Base-by-base conservation (phyloP, 2,329 filamentous ascomycete species). In the Diaporthe ampelina region DNA sequence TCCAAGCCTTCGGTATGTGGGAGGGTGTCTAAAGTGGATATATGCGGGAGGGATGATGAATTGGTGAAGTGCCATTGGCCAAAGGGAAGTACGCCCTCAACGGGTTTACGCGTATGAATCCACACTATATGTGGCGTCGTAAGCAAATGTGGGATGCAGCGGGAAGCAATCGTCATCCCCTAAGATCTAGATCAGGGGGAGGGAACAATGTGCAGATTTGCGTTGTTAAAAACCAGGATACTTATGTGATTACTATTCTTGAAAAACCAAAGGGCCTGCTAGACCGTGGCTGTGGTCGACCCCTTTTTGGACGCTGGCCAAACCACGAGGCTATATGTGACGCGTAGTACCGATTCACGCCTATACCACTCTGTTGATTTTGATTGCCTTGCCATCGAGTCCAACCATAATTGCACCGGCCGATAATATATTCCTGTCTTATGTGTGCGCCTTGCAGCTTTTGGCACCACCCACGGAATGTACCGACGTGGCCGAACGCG, bases 21-120 rank as follows among this genome's bases (percentile, higher is more conserved):
- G 58, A 61, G 58, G 17, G n/a, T 35, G 19, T 6, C 24, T 19
- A 61, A 43, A 61, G 58, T 61, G 58, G 58, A 61, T 26, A 24
- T 1, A n/a, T 3, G 19, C 56, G 19, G 32, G 56, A 37, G 54
- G 21, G 35, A 61, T 61, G 58, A 61, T 61, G 58, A 61, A 61
- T 43, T 26, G 37, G 58, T 61, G 58, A n/a, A 61, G 43, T 43
- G n/a, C 58, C 37, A 61, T 61, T 61, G 58, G 58, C n/a, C 21
- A n/a, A 29, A 26, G 11, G 6, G 37, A 19, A 24, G 3, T 24
- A 6, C n/a, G 58, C 37, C n/a, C 17, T 19, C 13, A 61, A 26
- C 11, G n/a, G 35, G 58, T 61, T 61, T 61, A 61, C 58, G 58
- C 58, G 58, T 43, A 43, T 43, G 37, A 43, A 61, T 61, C 58